Evolutionary conservation across 495 filamentous ascomycete genomes (phyloP).

Genomic region (Gamarada debralockiae): DNA sequence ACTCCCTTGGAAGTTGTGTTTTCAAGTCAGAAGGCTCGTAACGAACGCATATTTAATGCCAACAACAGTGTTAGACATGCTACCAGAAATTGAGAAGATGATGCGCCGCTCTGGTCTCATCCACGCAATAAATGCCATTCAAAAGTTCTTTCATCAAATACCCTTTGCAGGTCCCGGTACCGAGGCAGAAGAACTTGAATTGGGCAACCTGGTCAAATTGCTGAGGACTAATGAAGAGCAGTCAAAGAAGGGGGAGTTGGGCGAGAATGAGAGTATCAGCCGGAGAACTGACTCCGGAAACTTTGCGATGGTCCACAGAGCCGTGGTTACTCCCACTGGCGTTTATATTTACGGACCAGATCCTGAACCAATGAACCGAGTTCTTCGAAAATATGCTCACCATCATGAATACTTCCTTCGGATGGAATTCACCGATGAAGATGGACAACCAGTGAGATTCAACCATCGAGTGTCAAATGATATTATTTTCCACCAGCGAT

Average conservation of each 20-base stretch:
- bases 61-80: too few relatives aligned
- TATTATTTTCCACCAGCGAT: constrained; percentile 50
- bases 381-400: constrained; percentile 64
- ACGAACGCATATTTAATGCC: too few relatives aligned
- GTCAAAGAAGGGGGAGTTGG: constrained; percentile 20
- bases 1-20: too few relatives aligned
- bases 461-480: constrained; percentile 50
- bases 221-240: constrained; percentile 37
- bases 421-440: constrained; percentile 69
- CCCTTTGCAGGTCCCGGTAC: too few relatives aligned
- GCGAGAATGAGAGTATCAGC: constrained; percentile 17
- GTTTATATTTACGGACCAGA: constrained; percentile 68
- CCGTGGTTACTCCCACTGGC: constrained; percentile 60
- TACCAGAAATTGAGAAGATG: too few relatives aligned
- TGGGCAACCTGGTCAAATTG: too few relatives aligned
- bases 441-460: constrained; percentile 58
- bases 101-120: too few relatives aligned
- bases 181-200: too few relatives aligned
- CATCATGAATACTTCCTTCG: constrained; percentile 65
- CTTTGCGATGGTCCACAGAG: constrained; percentile 49
- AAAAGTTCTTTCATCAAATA: too few relatives aligned
- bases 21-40: too few relatives aligned
- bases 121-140: too few relatives aligned
- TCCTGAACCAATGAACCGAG: constrained; percentile 66
- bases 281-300: constrained; percentile 20